phyloP scores from a whole-genome alignment of 441 rosid species.

The Dalechampia spathulata region DNA sequence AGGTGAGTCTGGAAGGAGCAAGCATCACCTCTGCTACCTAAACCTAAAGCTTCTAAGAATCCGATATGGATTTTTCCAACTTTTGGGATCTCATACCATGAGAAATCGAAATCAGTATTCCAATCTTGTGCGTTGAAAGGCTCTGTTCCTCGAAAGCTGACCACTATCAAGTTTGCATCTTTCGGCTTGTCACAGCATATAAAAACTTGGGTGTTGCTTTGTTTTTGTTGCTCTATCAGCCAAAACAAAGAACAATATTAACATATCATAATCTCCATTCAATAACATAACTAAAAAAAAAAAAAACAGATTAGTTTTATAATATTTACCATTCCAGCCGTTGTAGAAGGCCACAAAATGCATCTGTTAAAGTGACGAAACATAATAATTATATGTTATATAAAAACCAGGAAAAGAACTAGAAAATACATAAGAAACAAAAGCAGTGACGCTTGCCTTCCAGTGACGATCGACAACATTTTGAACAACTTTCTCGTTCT shows the following conservation, averaged over 20 bases:
- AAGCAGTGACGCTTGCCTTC: constrained; percentile 41
- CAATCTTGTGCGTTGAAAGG: constrained; percentile 1
- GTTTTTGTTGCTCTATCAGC: neutral
- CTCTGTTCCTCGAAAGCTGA: constrained; percentile 11
- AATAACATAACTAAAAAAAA: neutral
- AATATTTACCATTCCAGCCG: constrained; percentile 14
- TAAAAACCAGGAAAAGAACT: neutral
- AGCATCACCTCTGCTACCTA: neutral
- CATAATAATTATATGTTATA: neutral
- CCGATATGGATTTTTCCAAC: constrained; percentile 10
- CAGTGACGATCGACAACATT: constrained; percentile 48
- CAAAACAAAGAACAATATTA: neutral
- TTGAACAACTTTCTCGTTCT: constrained; percentile 48
- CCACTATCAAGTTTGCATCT: constrained; percentile 11
- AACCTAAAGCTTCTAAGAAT: constrained; percentile 12
- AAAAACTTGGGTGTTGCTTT: constrained; percentile 6
- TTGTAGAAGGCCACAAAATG: constrained; percentile 5
- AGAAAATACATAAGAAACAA: neutral
- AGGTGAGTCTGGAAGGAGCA: neutral
- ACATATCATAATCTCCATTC: neutral
- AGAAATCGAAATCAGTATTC: constrained; percentile 2
- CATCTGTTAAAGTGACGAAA: neutral
- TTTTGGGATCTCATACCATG: constrained; percentile 2
- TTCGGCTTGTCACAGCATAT: constrained; percentile 11
- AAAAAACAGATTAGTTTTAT: neutral